Evolutionary conservation across 139 green algal species (phyloP).

Genomic region (Ettlia oleoabundans): DNA sequence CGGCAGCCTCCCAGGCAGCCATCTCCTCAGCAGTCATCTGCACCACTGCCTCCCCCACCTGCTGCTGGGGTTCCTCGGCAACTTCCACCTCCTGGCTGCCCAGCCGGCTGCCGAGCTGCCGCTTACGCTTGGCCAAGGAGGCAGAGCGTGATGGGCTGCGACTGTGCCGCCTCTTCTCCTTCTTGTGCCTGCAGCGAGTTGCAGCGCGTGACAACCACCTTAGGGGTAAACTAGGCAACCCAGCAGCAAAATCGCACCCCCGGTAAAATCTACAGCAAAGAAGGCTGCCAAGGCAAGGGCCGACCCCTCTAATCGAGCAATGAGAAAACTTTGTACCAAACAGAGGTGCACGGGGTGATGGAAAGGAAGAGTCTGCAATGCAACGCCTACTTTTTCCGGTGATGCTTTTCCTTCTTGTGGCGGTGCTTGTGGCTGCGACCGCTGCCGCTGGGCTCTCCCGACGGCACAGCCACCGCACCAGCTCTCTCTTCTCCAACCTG

Average conservation of each 20-base stretch:
- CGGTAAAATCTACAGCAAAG: no score
- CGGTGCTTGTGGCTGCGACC: slow-evolving; percentile 9
- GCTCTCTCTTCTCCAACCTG: not conserved
- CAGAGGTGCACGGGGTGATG: not conserved
- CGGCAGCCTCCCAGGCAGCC: slow-evolving; percentile 7
- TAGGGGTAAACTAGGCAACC: no score
- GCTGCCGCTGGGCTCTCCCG: not conserved
- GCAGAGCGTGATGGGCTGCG: not conserved
- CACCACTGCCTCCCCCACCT: not conserved
- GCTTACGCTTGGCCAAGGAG: not conserved
- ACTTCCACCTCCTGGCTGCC: not conserved
- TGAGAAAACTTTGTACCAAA: no score
- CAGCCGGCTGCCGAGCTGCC: not conserved
- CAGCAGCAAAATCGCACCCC: no score
- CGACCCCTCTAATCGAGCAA: no score
- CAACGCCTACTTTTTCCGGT: not conserved
- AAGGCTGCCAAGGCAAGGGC: not conserved
- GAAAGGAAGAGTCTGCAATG: not conserved
- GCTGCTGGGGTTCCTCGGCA: not conserved
- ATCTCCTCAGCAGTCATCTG: not conserved
- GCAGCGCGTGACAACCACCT: not conserved
- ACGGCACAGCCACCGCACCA: not conserved
- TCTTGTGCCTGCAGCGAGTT: slow-evolving; percentile 3
- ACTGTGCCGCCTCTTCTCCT: slow-evolving; percentile 9
- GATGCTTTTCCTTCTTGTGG: not conserved